Percentiles rank a stretch among this genome's conserved stretches.
These are phyloP conservation scores for Fusarium sp. DNA, from an alignment of 2,329 filamentous ascomycete genomes.

Conservation along the genomic window DNA sequence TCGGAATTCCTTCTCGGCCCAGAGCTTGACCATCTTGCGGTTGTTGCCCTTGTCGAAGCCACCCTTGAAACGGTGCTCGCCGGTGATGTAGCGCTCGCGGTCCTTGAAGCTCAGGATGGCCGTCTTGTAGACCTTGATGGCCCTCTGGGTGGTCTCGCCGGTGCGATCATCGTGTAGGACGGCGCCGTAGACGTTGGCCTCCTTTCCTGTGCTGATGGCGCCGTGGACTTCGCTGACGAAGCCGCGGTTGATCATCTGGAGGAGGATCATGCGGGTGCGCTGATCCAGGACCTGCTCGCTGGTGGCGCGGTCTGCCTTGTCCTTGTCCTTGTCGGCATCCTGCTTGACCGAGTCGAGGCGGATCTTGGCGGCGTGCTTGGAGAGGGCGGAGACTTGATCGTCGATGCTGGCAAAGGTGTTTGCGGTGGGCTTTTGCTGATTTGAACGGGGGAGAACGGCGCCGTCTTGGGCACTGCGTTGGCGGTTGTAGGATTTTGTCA, in stretches of 20 bases:
- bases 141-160: constrained; percentile 75
- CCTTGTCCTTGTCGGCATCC: constrained; percentile 70
- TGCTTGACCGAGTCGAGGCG: constrained; percentile 76
- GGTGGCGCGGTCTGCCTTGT: constrained; percentile 93
- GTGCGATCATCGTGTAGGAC: constrained; percentile 70
- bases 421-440: constrained; percentile 81
- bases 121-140: constrained; percentile 99
- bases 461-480: constrained; percentile 74
- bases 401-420: constrained; percentile 86
- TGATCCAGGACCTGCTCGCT: constrained; percentile 95
- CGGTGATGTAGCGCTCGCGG: constrained; percentile 93
- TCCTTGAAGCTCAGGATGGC: constrained; percentile 98
- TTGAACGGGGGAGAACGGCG: constrained; percentile 74
- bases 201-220: constrained; percentile 95
- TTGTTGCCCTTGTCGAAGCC: constrained; percentile 96
- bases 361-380: constrained; percentile 88
- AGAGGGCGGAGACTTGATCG: constrained; percentile 87
- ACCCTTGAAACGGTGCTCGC: constrained; percentile 90
- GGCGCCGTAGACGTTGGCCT: constrained; percentile 97
- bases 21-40: constrained; percentile 96
- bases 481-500: constrained; percentile 90
- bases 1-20: constrained; percentile 98
- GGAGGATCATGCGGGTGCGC: constrained; percentile 91
- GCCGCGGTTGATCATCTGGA: constrained; percentile 95
- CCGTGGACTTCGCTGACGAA: constrained; percentile 93